Evolutionary conservation across 2,329 filamentous ascomycete genomes (phyloP).

Genomic region (Pseudocercospora fuligena): DNA sequence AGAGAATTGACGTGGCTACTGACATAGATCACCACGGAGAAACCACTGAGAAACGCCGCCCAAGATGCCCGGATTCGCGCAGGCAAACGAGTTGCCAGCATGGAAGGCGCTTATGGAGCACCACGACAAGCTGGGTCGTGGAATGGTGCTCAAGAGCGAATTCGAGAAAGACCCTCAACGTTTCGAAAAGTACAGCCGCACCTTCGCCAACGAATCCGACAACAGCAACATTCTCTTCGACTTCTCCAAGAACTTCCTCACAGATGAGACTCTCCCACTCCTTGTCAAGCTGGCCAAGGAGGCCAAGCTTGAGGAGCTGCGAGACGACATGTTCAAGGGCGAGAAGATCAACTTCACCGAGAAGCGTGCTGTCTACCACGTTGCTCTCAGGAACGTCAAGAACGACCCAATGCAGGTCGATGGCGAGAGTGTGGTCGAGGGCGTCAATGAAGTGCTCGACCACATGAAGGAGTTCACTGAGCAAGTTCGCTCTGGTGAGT

Average conservation of each 20-base stretch:
- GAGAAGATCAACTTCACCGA: slow-evolving; percentile 99
- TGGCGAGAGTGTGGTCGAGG: slow-evolving; percentile 90
- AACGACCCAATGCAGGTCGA: slow-evolving; percentile 84
- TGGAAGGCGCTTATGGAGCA: slow-evolving; percentile 90
- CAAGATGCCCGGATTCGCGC: slow-evolving; percentile 69
- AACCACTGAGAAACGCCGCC: slow-evolving; percentile 5
- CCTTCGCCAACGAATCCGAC: slow-evolving; percentile 78
- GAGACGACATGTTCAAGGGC: slow-evolving; percentile 95
- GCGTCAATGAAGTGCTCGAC: slow-evolving; percentile 85
- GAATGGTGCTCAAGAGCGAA: slow-evolving; percentile 89
- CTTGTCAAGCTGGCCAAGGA: slow-evolving; percentile 90
- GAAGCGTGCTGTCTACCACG: slow-evolving; percentile 92
- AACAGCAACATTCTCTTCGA: slow-evolving; percentile 91
- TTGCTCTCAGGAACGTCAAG: slow-evolving; percentile 86
- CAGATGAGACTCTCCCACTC: slow-evolving; percentile 85
- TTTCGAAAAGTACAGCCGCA: slow-evolving; percentile 87
- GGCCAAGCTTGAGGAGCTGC: slow-evolving; percentile 87
- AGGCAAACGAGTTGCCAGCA: slow-evolving; percentile 81
- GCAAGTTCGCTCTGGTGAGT: slow-evolving; percentile 89
- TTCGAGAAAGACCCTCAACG: slow-evolving; percentile 87
- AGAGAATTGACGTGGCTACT: slow-evolving; percentile 6
- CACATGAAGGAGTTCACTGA: slow-evolving; percentile 99
- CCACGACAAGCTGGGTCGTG: slow-evolving; percentile 82
- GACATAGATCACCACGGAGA: background rate
- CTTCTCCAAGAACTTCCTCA: slow-evolving; percentile 98